Conservation (phyloP, 129 eudicot genomes). For the Artemisia tridentata region DNA sequence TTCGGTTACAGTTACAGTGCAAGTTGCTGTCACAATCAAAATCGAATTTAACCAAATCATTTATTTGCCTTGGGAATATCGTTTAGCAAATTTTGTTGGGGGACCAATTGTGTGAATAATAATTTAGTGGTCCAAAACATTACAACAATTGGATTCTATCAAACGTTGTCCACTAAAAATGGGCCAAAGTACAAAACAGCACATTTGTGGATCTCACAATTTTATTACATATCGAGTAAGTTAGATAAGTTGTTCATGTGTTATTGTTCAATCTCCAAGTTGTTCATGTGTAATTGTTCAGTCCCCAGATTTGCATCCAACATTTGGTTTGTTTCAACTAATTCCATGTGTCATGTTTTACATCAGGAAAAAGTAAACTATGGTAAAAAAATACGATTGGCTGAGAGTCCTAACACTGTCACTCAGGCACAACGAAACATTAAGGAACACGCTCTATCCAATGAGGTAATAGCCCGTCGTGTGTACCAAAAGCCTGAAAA, state of each 20-base stretch:
- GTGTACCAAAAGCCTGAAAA: too few relatives aligned
- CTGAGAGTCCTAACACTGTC: too few relatives aligned
- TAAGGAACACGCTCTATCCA: too few relatives aligned
- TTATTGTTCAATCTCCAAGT: background rate
- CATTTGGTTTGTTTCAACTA: background rate
- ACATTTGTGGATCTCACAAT: background rate
- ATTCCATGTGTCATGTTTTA: too few relatives aligned
- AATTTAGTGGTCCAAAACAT: slow-evolving; percentile 10
- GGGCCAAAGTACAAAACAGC: background rate
- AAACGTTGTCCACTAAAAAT: background rate
- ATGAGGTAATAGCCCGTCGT: too few relatives aligned
- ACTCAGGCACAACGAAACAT: too few relatives aligned
- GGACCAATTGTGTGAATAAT: slow-evolving; percentile 9
- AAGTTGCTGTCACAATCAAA: slow-evolving; percentile 6
- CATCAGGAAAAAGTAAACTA: too few relatives aligned
- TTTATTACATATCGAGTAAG: background rate
- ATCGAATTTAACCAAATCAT: slow-evolving; percentile 3
- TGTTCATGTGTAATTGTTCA: background rate
- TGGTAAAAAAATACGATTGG: too few relatives aligned
- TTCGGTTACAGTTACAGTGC: background rate
- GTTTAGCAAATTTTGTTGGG: background rate
- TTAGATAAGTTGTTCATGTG: background rate
- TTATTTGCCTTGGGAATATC: background rate
- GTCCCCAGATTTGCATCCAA: background rate
- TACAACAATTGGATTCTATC: slow-evolving; percentile 6